Evolutionary conservation across 768 basidiomycete species (phyloP).

Genomic region (Boletus edulis): DNA sequence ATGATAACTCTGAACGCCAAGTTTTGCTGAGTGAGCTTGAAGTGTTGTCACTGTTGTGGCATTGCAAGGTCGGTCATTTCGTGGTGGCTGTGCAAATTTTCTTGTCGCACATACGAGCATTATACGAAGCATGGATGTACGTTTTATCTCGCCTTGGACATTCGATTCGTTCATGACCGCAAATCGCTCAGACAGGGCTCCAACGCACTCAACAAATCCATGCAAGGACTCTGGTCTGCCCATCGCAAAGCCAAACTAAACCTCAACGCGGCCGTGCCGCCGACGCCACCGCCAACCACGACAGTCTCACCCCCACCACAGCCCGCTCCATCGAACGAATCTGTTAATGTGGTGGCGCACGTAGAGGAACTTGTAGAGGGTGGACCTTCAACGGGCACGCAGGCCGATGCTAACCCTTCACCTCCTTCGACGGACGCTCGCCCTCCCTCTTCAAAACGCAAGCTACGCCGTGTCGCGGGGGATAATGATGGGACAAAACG

Average conservation of each 20-base stretch:
- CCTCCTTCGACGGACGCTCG: conserved; percentile 4
- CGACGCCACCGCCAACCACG: background rate
- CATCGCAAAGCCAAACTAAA: conserved; percentile 68
- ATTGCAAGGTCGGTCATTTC: too few relatives aligned
- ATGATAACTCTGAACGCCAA: too few relatives aligned
- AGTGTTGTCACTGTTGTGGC: too few relatives aligned
- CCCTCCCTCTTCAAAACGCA: conserved; percentile 54
- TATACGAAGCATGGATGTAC: conserved; percentile 15
- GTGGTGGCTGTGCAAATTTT: background rate
- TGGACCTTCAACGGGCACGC: conserved; percentile 11
- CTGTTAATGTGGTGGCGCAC: conserved; percentile 24
- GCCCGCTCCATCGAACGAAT: conserved; percentile 11
- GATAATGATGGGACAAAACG: conserved; percentile 58
- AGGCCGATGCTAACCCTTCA: background rate
- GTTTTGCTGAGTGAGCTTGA: too few relatives aligned
- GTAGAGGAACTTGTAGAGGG: conserved; percentile 15
- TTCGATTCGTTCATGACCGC: conserved; percentile 13
- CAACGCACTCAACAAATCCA: conserved; percentile 73
- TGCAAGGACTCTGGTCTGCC: conserved; percentile 76
- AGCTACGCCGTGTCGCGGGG: conserved; percentile 47
- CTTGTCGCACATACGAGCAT: background rate
- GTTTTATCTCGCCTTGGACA: background rate
- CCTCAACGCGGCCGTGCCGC: conserved; percentile 43
- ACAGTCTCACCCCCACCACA: background rate
- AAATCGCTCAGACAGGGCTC: conserved; percentile 59